Evolutionary conservation across 352 stramenopile species (phyloP).

Genomic region (Peronospora destructor): DNA sequence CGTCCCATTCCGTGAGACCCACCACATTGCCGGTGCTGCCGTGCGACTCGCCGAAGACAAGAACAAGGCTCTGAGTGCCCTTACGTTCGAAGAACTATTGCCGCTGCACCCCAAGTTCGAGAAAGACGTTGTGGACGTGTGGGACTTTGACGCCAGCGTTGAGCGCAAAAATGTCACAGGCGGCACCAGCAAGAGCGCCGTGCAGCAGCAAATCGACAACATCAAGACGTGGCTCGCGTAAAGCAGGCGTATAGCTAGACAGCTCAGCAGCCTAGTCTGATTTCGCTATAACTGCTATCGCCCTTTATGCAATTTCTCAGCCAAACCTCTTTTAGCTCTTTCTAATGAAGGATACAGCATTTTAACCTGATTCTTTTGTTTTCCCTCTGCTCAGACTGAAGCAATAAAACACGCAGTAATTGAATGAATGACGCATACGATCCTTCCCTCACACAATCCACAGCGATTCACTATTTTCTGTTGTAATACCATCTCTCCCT

Average conservation of each 20-base stretch:
- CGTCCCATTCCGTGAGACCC: conserved; percentile 98
- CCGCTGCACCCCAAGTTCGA: conserved; percentile 87
- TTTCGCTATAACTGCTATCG: not conserved
- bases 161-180: conserved; percentile 88
- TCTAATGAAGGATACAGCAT: conserved; percentile 6
- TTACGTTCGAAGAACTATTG: conserved; percentile 87
- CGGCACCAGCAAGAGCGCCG: conserved; percentile 71
- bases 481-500: conserved; percentile 2
- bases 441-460: conserved; percentile 16
- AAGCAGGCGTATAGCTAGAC: not conserved
- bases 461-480: conserved; percentile 1
- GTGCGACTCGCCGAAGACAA: conserved; percentile 90
- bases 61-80: conserved; percentile 71
- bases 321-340: conserved; percentile 5
- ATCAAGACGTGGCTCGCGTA: conserved; percentile 67
- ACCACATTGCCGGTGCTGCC: conserved; percentile 95
- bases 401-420: not conserved
- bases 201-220: conserved; percentile 71
- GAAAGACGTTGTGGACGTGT: conserved; percentile 83
- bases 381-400: not conserved
- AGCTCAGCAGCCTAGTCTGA: not conserved
- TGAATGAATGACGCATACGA: too few species aligned
- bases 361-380: too few species aligned
- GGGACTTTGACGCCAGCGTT: conserved; percentile 87
- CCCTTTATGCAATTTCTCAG: not conserved